Evolutionary conservation across 306 rosid genomes (phyloP), one percentile per base, ranked within the genome.

Genomic region (Quillaja saponaria): DNA sequence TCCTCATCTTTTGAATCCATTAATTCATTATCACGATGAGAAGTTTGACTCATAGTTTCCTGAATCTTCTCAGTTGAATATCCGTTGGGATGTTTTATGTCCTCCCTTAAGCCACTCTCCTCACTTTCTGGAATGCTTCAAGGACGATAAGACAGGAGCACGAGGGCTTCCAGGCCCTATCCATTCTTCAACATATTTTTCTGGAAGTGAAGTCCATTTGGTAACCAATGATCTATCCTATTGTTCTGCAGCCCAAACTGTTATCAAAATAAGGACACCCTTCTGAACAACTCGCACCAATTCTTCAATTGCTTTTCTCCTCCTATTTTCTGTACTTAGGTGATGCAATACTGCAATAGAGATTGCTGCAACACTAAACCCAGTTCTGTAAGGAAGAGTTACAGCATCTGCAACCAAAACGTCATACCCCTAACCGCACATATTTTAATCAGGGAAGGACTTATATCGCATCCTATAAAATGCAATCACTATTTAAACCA

Each of bases 231-330:
- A 76, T 48, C 63, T 70, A 77, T 92, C 95, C 81, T 92, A 95
- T 69, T 92, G 99, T 38, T 92, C 99, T 18, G 72, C 96, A 58
- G 99, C 99, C 96, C 96, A 92, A 68, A 92, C 96, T 25, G 99
- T 92, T 38, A 92, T 87, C 65, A 92, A 71, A 72, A 89, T 89
- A 55, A 81, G 76, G 34, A 96, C 95, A 74, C 95, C 99, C 83
- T 80, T 92, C 64, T 74, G 89, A 71, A 89, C 99, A 74, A 78
- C 83, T n/a, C 95, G 82, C n/a, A 92, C 80, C 11, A 89, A 73
- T 64, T 92, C 96, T 68, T 89, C 95, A 13, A 92, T 76, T 11
- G 99, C 95, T 76, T 81, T 92, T 61, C 71, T 76, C 76, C 99
- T 80, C 64, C 99, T 78, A 71, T 33, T 58, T 64, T 89, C 95